These are phyloP conservation scores for Limnanthes douglasii DNA, from an alignment of 345 rosid species.

Conservation along the genomic window DNA sequence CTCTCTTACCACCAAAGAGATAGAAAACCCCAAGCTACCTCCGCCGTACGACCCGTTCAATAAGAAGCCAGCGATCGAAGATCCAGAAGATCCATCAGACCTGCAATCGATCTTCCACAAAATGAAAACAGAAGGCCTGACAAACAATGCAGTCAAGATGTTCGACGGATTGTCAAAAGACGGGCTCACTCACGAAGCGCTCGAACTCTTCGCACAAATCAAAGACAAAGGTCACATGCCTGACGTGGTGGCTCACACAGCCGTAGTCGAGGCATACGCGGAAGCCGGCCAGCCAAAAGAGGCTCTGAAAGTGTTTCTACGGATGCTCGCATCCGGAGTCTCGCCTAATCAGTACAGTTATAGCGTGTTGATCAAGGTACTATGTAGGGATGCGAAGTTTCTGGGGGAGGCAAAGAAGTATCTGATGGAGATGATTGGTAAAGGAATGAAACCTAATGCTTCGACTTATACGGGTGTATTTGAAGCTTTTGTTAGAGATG, in stretches of 20 bases:
- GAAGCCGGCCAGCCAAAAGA: constrained; percentile 56
- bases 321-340: constrained; percentile 58
- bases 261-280: constrained; percentile 58
- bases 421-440: constrained; percentile 48
- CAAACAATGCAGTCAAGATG: constrained; percentile 55
- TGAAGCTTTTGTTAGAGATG: constrained; percentile 31
- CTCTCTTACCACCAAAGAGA: not conserved
- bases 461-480: constrained; percentile 32
- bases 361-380: constrained; percentile 43
- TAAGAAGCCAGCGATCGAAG: constrained; percentile 28
- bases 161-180: constrained; percentile 74
- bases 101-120: constrained; percentile 50
- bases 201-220: constrained; percentile 52
- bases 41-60: constrained; percentile 58
- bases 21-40: constrained; percentile 22
- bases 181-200: constrained; percentile 62
- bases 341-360: constrained; percentile 66
- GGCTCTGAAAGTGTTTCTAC: constrained; percentile 37
- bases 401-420: constrained; percentile 30
- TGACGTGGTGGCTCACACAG: constrained; percentile 60
- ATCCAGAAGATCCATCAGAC: constrained; percentile 48
- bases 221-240: constrained; percentile 58
- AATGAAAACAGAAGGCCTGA: constrained; percentile 42
- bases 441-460: constrained; percentile 43
- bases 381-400: constrained; percentile 23